Percentiles rank a stretch among this genome's conserved stretches.
Evolutionary conservation across 768 basidiomycete species (phyloP).

Genomic region (Termitomyces heimii): DNA sequence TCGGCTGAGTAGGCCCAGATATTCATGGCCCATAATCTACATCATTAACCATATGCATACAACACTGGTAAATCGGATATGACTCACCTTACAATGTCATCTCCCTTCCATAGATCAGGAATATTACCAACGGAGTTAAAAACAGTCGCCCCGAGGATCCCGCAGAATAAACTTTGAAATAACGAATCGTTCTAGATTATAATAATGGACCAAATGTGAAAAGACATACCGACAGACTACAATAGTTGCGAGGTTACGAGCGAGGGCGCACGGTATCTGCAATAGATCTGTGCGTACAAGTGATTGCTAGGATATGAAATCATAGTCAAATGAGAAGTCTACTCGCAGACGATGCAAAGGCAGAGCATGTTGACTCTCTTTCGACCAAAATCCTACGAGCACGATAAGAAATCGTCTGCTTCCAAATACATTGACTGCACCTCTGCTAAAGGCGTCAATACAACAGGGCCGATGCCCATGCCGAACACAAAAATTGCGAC

Average conservation of each 20-base stretch:
- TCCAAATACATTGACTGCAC: background rate
- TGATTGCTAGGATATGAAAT: constrained; percentile 12
- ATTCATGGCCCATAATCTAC: constrained; percentile 19
- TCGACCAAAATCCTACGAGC: constrained; percentile 16
- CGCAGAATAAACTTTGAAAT: constrained; percentile 12
- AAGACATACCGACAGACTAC: constrained; percentile 12
- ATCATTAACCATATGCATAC: background rate
- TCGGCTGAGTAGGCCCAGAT: constrained; percentile 17
- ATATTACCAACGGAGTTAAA: constrained; percentile 16
- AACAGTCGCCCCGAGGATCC: constrained; percentile 13
- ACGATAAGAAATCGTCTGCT: background rate
- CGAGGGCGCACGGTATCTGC: constrained; percentile 18
- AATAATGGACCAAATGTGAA: background rate
- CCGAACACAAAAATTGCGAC: constrained; percentile 18
- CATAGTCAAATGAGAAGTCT: background rate
- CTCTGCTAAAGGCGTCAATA: constrained; percentile 17
- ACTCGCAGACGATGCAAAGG: constrained; percentile 16
- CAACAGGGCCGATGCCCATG: constrained; percentile 14
- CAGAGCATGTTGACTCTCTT: constrained; percentile 15
- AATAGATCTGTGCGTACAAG: constrained; percentile 12
- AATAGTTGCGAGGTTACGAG: constrained; percentile 12
- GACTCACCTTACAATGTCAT: constrained; percentile 12
- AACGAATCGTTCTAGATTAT: background rate
- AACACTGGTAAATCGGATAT: background rate
- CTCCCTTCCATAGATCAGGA: constrained; percentile 16